Evolutionary conservation across 176 grass and related monocot species (phyloP).

Genomic region (Urochloa ruziziensis): DNA sequence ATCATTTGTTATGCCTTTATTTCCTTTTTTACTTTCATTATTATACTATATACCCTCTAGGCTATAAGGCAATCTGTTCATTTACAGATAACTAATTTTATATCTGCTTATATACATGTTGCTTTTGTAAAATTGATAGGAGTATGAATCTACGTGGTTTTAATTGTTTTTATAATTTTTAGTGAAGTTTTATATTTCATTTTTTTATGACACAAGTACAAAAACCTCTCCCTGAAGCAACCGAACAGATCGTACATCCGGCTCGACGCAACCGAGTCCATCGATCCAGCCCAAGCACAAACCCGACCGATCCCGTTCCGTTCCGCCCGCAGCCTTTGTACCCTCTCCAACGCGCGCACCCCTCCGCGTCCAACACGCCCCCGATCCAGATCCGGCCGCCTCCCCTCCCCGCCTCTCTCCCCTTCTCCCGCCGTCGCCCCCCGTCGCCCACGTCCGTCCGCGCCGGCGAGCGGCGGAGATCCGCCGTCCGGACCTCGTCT

Average conservation of each 20-base stretch:
- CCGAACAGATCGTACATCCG: background rate
- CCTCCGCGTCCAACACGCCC: background rate
- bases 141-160: too few relatives aligned
- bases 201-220: background rate
- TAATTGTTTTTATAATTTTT: too few relatives aligned
- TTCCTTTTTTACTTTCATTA: too few relatives aligned
- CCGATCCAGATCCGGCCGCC: background rate
- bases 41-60: too few relatives aligned
- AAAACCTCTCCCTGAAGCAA: background rate
- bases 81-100: too few relatives aligned
- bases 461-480: background rate
- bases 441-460: background rate
- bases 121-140: too few relatives aligned
- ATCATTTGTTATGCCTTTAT: too few relatives aligned
- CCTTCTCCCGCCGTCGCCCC: background rate
- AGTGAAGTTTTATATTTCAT: background rate
- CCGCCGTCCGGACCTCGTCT: background rate
- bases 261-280: background rate
- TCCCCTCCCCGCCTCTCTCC: background rate
- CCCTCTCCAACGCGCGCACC: background rate
- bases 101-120: too few relatives aligned
- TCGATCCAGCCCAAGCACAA: background rate
- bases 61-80: too few relatives aligned
- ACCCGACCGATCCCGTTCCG: background rate
- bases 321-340: background rate